Evolutionary conservation across 208 protist genomes (phyloP), one percentile per base, ranked within the genome.

Genomic region (Crithidia thermophila): DNA sequence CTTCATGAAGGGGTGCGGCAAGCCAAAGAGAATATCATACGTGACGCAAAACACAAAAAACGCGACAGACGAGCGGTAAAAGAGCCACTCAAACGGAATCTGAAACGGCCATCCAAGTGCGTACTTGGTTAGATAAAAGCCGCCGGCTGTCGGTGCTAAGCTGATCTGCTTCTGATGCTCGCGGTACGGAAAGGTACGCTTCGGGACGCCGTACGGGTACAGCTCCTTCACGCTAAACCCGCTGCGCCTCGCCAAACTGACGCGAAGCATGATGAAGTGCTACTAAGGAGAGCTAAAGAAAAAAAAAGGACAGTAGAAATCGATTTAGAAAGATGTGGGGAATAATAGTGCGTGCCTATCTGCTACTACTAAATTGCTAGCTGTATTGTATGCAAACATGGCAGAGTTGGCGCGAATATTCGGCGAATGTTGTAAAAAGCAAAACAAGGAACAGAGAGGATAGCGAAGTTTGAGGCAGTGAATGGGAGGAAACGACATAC

Each of bases 71-170:
- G 88, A 86, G 47, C 91, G 81, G 49, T 90, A 96, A 59, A 93
- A 96, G 49, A 94, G 81, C 87, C 87, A 94, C 51, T 94, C 88
- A 77, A 96, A 91, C n/a, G 91, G 91, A 34, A 93, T 88, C 67
- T 94, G 91, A 64, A 94, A 94, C 16, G 91, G 91, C 88, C 86
- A 94, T 13, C 87, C 87, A 25, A 96, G 73, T 18, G 87, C 85
- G 53, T 96, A 78, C 50, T 93, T 94, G 27, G 91, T 93, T 14
- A 94, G 25, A 58, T 92, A 94, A 56, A 93, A 94, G 16, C 87
- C 87, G 46, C 91, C 87, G 45, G 88, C 85, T n/a, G 82, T 90
- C 4, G 87, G 88, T 25, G 91, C 91, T 31, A 81, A 81, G 39
- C 75, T 77, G 75, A 93, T 91, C 43, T 96, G 91, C 56, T 96